phyloP scores from a whole-genome alignment of 2,329 filamentous ascomycete genomes.

The Phialophora expanda region DNA sequence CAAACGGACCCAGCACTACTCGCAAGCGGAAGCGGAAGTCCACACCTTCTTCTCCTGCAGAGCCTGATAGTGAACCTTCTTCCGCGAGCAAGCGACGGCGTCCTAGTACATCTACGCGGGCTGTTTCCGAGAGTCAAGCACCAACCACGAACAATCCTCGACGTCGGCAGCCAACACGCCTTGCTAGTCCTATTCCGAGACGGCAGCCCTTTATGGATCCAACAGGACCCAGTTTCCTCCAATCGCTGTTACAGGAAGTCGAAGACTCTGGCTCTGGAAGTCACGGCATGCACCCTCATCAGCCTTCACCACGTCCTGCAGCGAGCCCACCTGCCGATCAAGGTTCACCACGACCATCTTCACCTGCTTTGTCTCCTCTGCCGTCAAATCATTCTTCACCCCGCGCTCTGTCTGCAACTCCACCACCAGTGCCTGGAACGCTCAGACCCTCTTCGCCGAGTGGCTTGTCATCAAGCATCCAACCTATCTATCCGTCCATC shows the following conservation, averaged over 20 bases:
- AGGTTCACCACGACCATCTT: constrained; percentile 48
- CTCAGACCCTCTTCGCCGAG: constrained; percentile 69
- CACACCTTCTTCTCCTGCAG: constrained; percentile 71
- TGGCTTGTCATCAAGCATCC: constrained; percentile 71
- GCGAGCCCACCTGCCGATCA: constrained; percentile 46
- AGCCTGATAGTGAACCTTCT: constrained; percentile 53
- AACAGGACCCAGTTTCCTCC: constrained; percentile 77
- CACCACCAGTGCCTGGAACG: constrained; percentile 49
- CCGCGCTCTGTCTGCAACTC: constrained; percentile 47
- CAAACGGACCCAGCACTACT: constrained; percentile 55
- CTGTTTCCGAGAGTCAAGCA: constrained; percentile 22
- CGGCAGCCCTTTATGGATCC: constrained; percentile 40
- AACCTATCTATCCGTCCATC: constrained; percentile 74
- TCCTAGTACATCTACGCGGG: constrained; percentile 29
- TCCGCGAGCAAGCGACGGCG: constrained; percentile 36
- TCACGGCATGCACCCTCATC: constrained; percentile 41
- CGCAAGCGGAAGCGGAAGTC: constrained; percentile 78
- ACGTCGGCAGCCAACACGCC: constrained; percentile 40
- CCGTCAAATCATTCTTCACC: constrained; percentile 51
- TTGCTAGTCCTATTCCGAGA: constrained; percentile 32
- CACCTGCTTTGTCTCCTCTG: constrained; percentile 49
- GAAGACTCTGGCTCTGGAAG: constrained; percentile 61
- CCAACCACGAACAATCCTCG: constrained; percentile 31
- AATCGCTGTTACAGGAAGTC: constrained; percentile 85
- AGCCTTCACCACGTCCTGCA: constrained; percentile 40